A percentile compares a stretch with the other conserved stretches of the same genome.
Conservation (phyloP, 2,329 filamentous ascomycete species). For the Bipolaris bicolor region DNA sequence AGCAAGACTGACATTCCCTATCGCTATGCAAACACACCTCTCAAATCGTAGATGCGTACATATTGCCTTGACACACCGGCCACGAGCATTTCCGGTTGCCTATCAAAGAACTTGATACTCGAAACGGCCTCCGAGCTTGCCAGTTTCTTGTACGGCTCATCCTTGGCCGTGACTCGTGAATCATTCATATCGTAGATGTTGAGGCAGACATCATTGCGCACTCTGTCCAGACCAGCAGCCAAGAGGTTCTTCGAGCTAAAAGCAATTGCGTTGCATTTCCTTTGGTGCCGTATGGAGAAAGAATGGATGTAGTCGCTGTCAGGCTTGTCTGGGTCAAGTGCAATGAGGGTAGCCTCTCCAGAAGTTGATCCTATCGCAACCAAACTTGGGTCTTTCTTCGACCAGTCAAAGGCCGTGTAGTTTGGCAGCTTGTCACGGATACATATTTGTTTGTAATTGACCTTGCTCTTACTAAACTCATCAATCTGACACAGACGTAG, state of each 20-base stretch:
- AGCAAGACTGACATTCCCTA: constrained; percentile 12
- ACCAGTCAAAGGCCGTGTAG: constrained; percentile 72
- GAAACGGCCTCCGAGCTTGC: constrained; percentile 74
- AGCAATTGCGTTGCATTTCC: constrained; percentile 80
- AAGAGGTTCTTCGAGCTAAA: constrained; percentile 75
- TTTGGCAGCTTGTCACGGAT: constrained; percentile 62
- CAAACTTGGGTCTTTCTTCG: constrained; percentile 65
- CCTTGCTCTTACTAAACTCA: constrained; percentile 39
- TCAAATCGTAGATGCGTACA: constrained; percentile 76
- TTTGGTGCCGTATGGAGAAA: constrained; percentile 74
- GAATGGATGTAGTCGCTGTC: constrained; percentile 60
- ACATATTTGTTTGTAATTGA: constrained; percentile 61
- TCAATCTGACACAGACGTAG: constrained; percentile 63
- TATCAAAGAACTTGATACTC: constrained; percentile 81
- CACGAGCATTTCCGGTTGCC: constrained; percentile 75
- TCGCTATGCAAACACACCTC: constrained; percentile 62
- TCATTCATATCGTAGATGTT: constrained; percentile 81
- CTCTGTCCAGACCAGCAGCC: constrained; percentile 79
- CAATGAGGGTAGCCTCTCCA: constrained; percentile 76
- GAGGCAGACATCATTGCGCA: constrained; percentile 80
- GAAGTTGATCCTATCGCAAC: constrained; percentile 77
- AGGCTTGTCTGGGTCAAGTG: constrained; percentile 68
- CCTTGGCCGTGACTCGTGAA: constrained; percentile 58
- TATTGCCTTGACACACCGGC: constrained; percentile 77
- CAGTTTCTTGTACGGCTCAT: constrained; percentile 61